Conservation (phyloP, 225 moss, liverwort and hornwort species). For the Climacium dendroides region DNA sequence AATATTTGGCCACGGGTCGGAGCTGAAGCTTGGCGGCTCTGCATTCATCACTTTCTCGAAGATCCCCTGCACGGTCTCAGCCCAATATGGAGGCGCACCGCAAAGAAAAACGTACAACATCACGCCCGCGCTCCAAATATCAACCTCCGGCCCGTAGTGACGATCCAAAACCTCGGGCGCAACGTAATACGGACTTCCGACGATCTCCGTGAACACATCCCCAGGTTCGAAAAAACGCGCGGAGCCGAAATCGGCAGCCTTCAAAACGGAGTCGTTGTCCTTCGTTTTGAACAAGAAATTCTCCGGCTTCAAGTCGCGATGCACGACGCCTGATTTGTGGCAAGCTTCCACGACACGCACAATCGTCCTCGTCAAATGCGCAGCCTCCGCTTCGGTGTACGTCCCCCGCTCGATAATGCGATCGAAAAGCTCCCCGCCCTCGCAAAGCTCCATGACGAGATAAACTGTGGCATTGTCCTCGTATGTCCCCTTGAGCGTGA, state of each 20-base stretch:
- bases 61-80: conserved; percentile 74
- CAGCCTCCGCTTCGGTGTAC: conserved; percentile 74
- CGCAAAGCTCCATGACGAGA: conserved; percentile 81
- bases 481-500: conserved; percentile 47
- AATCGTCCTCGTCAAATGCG: conserved; percentile 53
- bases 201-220: conserved; percentile 63
- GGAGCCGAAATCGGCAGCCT: conserved; percentile 28
- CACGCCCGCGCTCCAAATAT: conserved; percentile 81
- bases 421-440: conserved; percentile 77
- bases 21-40: conserved; percentile 13
- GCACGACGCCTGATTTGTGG: conserved; percentile 46
- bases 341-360: conserved; percentile 64
- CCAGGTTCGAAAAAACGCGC: conserved; percentile 43
- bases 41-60: conserved; percentile 57
- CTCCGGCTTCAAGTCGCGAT: conserved; percentile 78
- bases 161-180: conserved; percentile 78
- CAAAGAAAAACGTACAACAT: conserved; percentile 70
- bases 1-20: conserved; percentile 42
- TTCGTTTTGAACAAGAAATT: conserved; percentile 68
- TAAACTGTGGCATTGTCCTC: conserved; percentile 51
- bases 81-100: conserved; percentile 57
- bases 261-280: conserved; percentile 31
- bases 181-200: conserved; percentile 78
- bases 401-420: conserved; percentile 70
- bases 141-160: conserved; percentile 72